These are phyloP conservation scores for Breynia disticha DNA, from an alignment of 441 rosid species.

Conservation along the genomic window DNA sequence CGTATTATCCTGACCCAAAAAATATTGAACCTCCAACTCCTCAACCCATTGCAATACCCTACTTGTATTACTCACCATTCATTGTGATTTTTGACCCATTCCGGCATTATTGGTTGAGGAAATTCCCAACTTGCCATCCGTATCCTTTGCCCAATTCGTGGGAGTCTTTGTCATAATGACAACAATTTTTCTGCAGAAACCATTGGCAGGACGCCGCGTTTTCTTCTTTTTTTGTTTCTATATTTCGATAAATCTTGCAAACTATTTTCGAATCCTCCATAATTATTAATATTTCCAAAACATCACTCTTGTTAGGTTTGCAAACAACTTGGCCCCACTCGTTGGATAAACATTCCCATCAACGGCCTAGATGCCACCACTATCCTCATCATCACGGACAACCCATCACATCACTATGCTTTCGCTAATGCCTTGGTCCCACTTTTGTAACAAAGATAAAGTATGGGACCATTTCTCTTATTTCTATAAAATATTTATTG, in stretches of 20 bases:
- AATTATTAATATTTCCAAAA: neutral
- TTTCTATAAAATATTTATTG: too few relatives aligned
- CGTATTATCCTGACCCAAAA: neutral
- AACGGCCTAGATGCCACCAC: constrained; percentile 8
- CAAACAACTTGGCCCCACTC: constrained; percentile 18
- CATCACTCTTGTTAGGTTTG: constrained; percentile 3
- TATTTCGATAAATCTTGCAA: neutral
- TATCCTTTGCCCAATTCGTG: too few relatives aligned
- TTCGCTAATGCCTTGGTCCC: too few relatives aligned
- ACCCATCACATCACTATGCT: constrained; percentile 3
- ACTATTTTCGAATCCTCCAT: neutral
- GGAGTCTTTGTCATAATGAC: constrained; percentile 7
- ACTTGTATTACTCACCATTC: neutral
- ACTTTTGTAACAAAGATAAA: too few relatives aligned
- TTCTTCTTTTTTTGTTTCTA: neutral
- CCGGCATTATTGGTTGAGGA: neutral
- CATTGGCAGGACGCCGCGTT: constrained; percentile 43
- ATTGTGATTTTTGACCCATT: neutral
- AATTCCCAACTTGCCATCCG: constrained; percentile 14
- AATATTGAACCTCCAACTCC: neutral
- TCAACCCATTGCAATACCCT: too few relatives aligned
- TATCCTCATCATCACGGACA: neutral
- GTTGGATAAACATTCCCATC: constrained; percentile 15
- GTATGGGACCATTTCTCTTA: too few relatives aligned
- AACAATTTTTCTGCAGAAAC: constrained; percentile 4